These are phyloP conservation scores for Podaxis sp. DNA, from an alignment of 768 basidiomycete genomes.

Conservation along the genomic window DNA sequence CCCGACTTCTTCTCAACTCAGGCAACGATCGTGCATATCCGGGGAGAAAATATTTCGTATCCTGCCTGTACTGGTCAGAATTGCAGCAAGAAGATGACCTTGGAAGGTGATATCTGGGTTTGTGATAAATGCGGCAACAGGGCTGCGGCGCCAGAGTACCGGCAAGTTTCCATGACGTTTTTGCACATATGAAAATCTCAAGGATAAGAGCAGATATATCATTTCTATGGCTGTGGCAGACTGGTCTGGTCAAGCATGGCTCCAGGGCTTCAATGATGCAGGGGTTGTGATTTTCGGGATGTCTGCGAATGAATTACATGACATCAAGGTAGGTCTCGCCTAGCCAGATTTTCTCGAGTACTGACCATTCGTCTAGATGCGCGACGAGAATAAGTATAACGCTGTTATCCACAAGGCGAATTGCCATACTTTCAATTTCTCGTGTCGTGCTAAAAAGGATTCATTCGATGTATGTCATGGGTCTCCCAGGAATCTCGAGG, in stretches of 20 bases:
- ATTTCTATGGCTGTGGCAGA: slow-evolving; percentile 88
- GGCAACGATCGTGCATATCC: slow-evolving; percentile 88
- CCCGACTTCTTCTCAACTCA: slow-evolving; percentile 74
- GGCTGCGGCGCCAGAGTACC: slow-evolving; percentile 68
- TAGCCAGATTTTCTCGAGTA: neutral
- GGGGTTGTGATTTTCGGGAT: slow-evolving; percentile 74
- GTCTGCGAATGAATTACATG: slow-evolving; percentile 72
- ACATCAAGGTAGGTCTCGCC: slow-evolving; percentile 52
- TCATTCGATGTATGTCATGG: slow-evolving; percentile 65
- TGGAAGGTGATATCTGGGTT: slow-evolving; percentile 67
- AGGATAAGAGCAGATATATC: slow-evolving; percentile 52
- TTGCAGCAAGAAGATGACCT: slow-evolving; percentile 89
- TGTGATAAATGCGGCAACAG: slow-evolving; percentile 90
- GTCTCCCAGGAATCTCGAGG: neutral
- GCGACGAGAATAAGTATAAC: slow-evolving; percentile 55
- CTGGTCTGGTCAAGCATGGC: slow-evolving; percentile 84
- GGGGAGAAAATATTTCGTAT: slow-evolving; percentile 76
- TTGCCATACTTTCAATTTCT: slow-evolving; percentile 75
- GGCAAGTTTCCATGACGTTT: slow-evolving; percentile 45
- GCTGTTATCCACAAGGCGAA: slow-evolving; percentile 57
- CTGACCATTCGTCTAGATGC: slow-evolving; percentile 37
- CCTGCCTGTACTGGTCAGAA: slow-evolving; percentile 78
- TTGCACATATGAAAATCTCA: neutral
- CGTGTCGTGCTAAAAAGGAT: slow-evolving; percentile 83
- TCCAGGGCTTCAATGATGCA: slow-evolving; percentile 93